Percentiles rank a stretch among this genome's conserved stretches.
Evolutionary conservation across 441 rosid genomes (phyloP).

Genomic region (Eruca vesicaria): DNA sequence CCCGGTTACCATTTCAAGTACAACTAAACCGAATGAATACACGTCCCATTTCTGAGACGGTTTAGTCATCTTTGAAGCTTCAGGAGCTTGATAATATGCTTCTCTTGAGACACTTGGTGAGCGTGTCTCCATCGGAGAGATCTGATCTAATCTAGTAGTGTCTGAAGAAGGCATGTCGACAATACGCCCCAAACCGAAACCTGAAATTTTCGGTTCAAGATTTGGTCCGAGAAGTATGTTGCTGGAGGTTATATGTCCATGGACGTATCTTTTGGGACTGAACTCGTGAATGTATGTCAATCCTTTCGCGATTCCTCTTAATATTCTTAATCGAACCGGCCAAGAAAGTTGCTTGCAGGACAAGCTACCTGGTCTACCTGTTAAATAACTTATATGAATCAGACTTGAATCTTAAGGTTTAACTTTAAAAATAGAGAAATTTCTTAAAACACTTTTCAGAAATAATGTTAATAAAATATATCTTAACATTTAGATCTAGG

Average conservation of each 20-base stretch:
- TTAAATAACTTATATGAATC: constrained; percentile 1
- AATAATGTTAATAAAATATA: too few relatives aligned
- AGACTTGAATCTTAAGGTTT: not conserved
- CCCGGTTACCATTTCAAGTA: constrained; percentile 55
- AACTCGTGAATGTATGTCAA: constrained; percentile 50
- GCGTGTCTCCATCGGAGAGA: constrained; percentile 46
- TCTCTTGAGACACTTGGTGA: constrained; percentile 31
- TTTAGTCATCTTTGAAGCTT: constrained; percentile 48
- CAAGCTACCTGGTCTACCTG: constrained; percentile 48
- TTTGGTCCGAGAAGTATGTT: constrained; percentile 57
- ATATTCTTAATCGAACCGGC: constrained; percentile 45
- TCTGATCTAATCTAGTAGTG: constrained; percentile 46
- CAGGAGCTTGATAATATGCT: constrained; percentile 54
- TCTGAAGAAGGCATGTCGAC: constrained; percentile 38
- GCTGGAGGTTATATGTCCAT: constrained; percentile 58
- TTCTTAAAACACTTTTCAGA: too few relatives aligned
- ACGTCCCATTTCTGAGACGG: constrained; percentile 77
- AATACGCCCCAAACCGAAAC: constrained; percentile 55
- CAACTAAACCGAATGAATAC: constrained; percentile 55
- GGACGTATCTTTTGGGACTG: constrained; percentile 57
- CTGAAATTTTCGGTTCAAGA: constrained; percentile 56
- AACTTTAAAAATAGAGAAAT: not conserved
- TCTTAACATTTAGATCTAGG: too few relatives aligned
- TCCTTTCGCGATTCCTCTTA: constrained; percentile 59
- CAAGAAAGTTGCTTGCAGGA: constrained; percentile 49